Evolutionary conservation across 1,139 yeast genomes (phyloP).

Genomic region (Protomyces inundatus): DNA sequence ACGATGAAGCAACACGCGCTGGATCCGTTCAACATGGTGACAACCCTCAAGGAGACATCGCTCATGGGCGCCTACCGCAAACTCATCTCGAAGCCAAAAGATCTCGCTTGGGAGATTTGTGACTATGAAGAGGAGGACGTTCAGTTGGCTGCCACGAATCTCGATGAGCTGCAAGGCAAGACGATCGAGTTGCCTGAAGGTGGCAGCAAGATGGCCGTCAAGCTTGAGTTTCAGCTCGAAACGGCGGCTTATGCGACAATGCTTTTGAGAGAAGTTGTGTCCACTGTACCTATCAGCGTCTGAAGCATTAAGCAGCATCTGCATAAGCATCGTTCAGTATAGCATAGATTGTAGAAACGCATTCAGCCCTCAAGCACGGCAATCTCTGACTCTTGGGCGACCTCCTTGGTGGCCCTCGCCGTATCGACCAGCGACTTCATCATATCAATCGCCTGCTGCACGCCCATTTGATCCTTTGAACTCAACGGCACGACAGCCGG

Average conservation of each 20-base stretch:
- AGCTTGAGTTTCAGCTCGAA: slow-evolving; percentile 71
- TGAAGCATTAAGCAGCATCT: background rate
- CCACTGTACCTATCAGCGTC: slow-evolving; percentile 17
- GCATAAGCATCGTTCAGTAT: background rate
- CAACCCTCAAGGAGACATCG: slow-evolving; percentile 83
- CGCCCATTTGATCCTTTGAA: slow-evolving; percentile 24
- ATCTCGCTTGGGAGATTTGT: slow-evolving; percentile 59
- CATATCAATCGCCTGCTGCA: slow-evolving; percentile 15
- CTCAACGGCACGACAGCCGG: slow-evolving; percentile 17
- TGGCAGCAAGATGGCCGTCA: slow-evolving; percentile 45
- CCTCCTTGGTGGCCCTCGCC: background rate
- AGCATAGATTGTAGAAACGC: background rate
- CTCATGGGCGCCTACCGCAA: slow-evolving; percentile 84
- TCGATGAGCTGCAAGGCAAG: slow-evolving; percentile 51
- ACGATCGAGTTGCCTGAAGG: slow-evolving; percentile 30
- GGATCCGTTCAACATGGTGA: slow-evolving; percentile 77
- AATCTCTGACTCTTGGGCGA: background rate
- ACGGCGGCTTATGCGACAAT: slow-evolving; percentile 94
- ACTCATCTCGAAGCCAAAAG: slow-evolving; percentile 61
- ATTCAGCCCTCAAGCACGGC: background rate
- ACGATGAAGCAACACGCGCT: slow-evolving; percentile 76
- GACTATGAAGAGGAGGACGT: slow-evolving; percentile 50
- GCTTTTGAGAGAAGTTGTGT: slow-evolving; percentile 53
- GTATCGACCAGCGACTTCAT: slow-evolving; percentile 8
- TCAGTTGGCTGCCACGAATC: slow-evolving; percentile 74